Evolutionary conservation across 371 early-diverging fungal species (phyloP), one percentile per base, ranked within the genome.

Genomic region (Rhizomucor pusillus): DNA sequence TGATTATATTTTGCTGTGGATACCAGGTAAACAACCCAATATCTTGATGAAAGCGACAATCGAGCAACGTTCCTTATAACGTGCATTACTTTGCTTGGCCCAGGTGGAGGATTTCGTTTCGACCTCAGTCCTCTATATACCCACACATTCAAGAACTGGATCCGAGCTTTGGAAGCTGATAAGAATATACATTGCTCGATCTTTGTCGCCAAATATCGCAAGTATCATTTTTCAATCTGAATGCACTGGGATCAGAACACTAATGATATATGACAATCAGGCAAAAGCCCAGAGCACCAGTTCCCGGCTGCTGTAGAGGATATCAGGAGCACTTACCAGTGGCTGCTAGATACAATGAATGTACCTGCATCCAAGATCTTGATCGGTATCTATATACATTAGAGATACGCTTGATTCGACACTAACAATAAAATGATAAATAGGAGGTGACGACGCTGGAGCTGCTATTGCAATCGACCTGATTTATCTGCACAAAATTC

Each of bases 51-150:
- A 12, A 14, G 5, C 39, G 10, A 10, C 33, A 39, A 18, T 11
- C 20, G 37, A 44, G 1, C n/a, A n/a, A n/a, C 35, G 22, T 12
- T 35, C n/a, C 35, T 5, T 23, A 3, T 12, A 19, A 9, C 43
- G 1, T 1, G 7, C 25, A 10, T 18, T 1, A 44, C 33, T 53
- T 35, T 33, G 19, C 34, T 50, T 5, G 22, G 40, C 19, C 9
- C 36, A 75, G 75, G 75, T 34, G 75, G 71, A 13, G 75, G 75
- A 20, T 75, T 75, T 43, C 67, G 75, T 14, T 65, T 66, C 20
- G 47, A 71, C 54, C 56, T 71, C 11, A 60, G 67, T 22, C 35
- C 35, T 36, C 47, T 75, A 9, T 75, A 75, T 52, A 52, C 60
- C 10, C 54, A 62, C 9, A 68, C 68, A 13, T 71, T 66, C 46